These are phyloP conservation scores for Basipetospora chlamydospora DNA, from an alignment of 2,329 filamentous ascomycete species.

Conservation along the genomic window DNA sequence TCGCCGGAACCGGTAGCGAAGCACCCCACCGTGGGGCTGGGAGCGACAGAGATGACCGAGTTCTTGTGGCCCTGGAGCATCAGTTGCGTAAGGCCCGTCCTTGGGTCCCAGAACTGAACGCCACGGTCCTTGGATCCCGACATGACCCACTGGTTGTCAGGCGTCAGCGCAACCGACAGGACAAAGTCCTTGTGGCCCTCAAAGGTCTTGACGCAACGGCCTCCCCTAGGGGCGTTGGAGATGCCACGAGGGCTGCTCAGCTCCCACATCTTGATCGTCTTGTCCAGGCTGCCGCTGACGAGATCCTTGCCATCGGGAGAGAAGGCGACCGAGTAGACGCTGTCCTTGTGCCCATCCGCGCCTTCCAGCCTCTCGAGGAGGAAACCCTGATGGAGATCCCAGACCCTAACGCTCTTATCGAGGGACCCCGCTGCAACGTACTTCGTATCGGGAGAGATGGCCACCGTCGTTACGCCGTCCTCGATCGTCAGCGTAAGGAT, in stretches of 20 bases:
- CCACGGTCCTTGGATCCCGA: slow-evolving; percentile 94
- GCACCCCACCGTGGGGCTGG: slow-evolving; percentile 71
- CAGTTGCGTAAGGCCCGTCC: slow-evolving; percentile 83
- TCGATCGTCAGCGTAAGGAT: slow-evolving; percentile 82
- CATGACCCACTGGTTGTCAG: slow-evolving; percentile 89
- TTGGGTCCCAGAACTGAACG: slow-evolving; percentile 97
- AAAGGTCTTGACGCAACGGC: slow-evolving; percentile 91
- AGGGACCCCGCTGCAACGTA: slow-evolving; percentile 89
- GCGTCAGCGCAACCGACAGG: slow-evolving; percentile 85
- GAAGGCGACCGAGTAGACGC: slow-evolving; percentile 92
- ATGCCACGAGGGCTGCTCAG: slow-evolving; percentile 58
- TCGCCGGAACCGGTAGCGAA: slow-evolving; percentile 97
- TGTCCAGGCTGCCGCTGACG: slow-evolving; percentile 87
- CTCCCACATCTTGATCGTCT: slow-evolving; percentile 99
- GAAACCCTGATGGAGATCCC: slow-evolving; percentile 78
- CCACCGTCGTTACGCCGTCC: slow-evolving; percentile 93
- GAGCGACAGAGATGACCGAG: slow-evolving; percentile 93
- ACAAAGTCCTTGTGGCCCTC: slow-evolving; percentile 99
- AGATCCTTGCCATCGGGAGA: slow-evolving; percentile 85
- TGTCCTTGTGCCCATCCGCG: slow-evolving; percentile 88
- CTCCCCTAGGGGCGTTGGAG: slow-evolving; percentile 59
- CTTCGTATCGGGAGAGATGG: slow-evolving; percentile 88
- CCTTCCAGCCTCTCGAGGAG: slow-evolving; percentile 86
- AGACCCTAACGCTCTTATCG: slow-evolving; percentile 95
- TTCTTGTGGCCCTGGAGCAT: slow-evolving; percentile 99